Evolutionary conservation across 2,329 filamentous ascomycete species (phyloP).

Genomic region (Phialemonium atrogriseum): DNA sequence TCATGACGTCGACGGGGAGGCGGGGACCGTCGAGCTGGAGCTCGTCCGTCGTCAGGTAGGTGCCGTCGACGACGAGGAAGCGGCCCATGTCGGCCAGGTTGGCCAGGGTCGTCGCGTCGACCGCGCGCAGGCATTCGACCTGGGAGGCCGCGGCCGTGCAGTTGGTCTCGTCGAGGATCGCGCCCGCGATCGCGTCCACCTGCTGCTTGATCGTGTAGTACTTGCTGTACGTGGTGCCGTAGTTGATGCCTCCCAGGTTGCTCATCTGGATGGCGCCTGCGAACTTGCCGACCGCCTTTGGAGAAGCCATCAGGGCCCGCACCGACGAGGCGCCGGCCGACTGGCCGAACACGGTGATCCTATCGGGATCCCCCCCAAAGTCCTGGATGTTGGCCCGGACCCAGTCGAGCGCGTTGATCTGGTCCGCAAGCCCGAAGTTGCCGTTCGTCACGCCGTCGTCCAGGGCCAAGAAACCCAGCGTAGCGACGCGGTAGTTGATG

Average conservation of each 20-base stretch:
- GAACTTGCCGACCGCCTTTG: slow-evolving; percentile 37
- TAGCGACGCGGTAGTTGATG: slow-evolving; percentile 53
- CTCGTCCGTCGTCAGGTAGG: slow-evolving; percentile 38
- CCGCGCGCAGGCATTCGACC: slow-evolving; percentile 42
- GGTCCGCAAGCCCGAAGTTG: slow-evolving; percentile 41
- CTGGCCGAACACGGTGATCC: slow-evolving; percentile 47
- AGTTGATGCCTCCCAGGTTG: slow-evolving; percentile 35
- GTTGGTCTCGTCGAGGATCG: slow-evolving; percentile 41
- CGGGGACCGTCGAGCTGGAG: slow-evolving; percentile 35
- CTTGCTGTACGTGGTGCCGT: slow-evolving; percentile 48
- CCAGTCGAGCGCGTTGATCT: slow-evolving; percentile 41
- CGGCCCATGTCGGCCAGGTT: slow-evolving; percentile 32
- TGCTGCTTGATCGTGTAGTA: slow-evolving; percentile 49
- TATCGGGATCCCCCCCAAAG: slow-evolving; percentile 48
- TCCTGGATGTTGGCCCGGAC: slow-evolving; percentile 40
- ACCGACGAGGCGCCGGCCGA: slow-evolving; percentile 45
- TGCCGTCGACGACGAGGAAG: slow-evolving; percentile 51
- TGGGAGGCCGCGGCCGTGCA: slow-evolving; percentile 41
- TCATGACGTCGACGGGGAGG: slow-evolving; percentile 45
- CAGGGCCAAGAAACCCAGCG: slow-evolving; percentile 50
- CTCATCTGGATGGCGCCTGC: slow-evolving; percentile 34
- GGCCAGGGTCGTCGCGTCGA: slow-evolving; percentile 33
- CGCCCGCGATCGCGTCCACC: slow-evolving; percentile 36
- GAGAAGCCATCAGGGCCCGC: slow-evolving; percentile 39
- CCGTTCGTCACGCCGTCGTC: slow-evolving; percentile 34